Evolutionary conservation across 441 rosid genomes (phyloP).

Genomic region (Eugenia klotzschiana): DNA sequence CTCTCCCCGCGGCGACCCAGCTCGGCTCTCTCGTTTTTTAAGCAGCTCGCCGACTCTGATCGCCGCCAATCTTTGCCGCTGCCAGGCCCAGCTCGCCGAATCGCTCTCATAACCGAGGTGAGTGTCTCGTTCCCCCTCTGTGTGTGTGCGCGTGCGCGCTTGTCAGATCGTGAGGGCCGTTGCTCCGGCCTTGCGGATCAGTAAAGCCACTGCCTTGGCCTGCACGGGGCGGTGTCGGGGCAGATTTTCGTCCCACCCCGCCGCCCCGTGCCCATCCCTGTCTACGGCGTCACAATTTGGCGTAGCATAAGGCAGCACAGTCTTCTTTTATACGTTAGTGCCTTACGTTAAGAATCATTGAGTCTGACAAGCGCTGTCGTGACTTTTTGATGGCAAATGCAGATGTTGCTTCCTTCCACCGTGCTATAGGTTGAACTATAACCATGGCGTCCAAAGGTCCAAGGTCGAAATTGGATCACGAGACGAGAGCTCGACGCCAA

Average conservation of each 20-base stretch:
- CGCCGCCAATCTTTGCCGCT: not conserved
- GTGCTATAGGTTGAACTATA: slow-evolving; percentile 7
- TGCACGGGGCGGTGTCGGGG: not conserved
- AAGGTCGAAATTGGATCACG: slow-evolving; percentile 61
- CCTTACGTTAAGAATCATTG: not conserved
- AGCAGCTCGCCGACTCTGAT: not conserved
- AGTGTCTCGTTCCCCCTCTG: not conserved
- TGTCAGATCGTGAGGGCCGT: not conserved
- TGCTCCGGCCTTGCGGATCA: not conserved
- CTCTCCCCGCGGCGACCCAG: not conserved
- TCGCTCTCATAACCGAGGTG: not conserved
- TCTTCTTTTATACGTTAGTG: not conserved
- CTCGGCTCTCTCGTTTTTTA: not conserved
- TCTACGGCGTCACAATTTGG: not conserved
- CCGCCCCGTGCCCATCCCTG: not conserved
- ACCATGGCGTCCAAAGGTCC: slow-evolving; percentile 63
- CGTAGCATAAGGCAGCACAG: not conserved
- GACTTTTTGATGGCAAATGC: not conserved
- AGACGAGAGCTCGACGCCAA: slow-evolving; percentile 71
- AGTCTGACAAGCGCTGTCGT: not conserved
- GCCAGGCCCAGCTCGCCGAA: not conserved
- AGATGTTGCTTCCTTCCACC: slow-evolving; percentile 1
- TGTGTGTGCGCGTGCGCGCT: not conserved
- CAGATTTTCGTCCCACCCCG: not conserved
- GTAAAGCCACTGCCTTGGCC: not conserved